These are phyloP conservation scores for Parasitella parasitica DNA, from an alignment of 371 early-diverging fungal species.

Conservation along the genomic window DNA sequence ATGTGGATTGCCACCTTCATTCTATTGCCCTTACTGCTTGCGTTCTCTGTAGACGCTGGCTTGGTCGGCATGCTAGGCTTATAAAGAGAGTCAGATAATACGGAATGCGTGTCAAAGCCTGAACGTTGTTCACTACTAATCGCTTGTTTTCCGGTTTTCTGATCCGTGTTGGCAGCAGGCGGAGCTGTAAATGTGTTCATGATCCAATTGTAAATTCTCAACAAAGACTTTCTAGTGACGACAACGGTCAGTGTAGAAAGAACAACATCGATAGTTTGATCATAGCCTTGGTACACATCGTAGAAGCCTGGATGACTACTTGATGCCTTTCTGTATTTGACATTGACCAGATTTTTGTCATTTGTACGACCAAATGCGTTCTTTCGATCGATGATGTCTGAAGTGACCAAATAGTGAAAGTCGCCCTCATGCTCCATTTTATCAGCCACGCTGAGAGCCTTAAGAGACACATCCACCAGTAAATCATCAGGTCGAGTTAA, in stretches of 20 bases:
- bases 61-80: not conserved
- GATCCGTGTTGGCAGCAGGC: not conserved
- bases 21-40: slow-evolving; percentile 3
- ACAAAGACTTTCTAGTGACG: slow-evolving; percentile 69
- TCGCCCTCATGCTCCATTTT: slow-evolving; percentile 45
- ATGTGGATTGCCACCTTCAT: slow-evolving; percentile 68
- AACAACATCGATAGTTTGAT: slow-evolving; percentile 68
- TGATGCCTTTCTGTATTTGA: slow-evolving; percentile 64
- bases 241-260: slow-evolving; percentile 72
- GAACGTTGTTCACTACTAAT: slow-evolving; percentile 5
- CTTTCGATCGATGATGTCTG: slow-evolving; percentile 39
- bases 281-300: slow-evolving; percentile 55
- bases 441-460: slow-evolving; percentile 65
- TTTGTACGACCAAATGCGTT: not conserved
- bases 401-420: slow-evolving; percentile 66
- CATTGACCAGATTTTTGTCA: slow-evolving; percentile 48
- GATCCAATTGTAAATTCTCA: slow-evolving; percentile 76
- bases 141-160: not conserved
- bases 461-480: slow-evolving; percentile 61
- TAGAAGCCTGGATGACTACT: slow-evolving; percentile 60
- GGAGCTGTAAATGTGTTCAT: slow-evolving; percentile 69
- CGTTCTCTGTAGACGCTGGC: not conserved
- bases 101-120: not conserved
- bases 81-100: not conserved
- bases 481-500: slow-evolving; percentile 60